Evolutionary conservation across 345 rosid genomes (phyloP).

Genomic region (Syzygium aqueum): DNA sequence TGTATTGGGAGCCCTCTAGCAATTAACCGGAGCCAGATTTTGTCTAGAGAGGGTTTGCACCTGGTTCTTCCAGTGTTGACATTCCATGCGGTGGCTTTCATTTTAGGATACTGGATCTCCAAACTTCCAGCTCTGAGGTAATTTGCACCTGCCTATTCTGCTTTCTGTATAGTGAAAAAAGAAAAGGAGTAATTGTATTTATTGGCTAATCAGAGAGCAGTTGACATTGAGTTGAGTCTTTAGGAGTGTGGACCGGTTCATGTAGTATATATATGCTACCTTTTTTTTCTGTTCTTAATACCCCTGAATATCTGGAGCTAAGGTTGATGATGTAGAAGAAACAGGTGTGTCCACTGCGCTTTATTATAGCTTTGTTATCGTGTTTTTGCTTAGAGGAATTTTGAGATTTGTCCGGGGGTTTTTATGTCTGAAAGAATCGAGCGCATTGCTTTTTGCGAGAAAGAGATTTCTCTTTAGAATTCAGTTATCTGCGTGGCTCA

Average conservation of each 20-base stretch:
- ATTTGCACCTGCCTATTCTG: neutral
- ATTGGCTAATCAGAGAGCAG: neutral
- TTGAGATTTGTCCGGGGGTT: neutral
- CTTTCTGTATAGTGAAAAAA: neutral
- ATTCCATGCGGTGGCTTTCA: conserved; percentile 71
- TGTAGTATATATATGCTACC: neutral
- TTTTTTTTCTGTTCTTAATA: neutral
- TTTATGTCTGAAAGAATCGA: neutral
- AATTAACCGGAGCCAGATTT: conserved; percentile 64
- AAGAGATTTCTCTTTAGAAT: neutral
- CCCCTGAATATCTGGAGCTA: neutral
- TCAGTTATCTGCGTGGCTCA: neutral
- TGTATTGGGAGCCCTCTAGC: conserved; percentile 98
- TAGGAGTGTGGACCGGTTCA: neutral
- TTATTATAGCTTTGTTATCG: neutral
- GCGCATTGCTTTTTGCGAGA: neutral
- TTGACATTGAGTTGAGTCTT: neutral
- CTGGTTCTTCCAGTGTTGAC: conserved; percentile 70
- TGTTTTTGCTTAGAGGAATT: neutral
- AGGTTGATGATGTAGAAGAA: neutral
- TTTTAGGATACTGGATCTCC: conserved; percentile 80
- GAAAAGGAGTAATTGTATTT: neutral
- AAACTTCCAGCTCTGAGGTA: conserved; percentile 73
- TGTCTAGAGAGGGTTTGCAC: conserved; percentile 57
- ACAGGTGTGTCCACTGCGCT: neutral